Evolutionary conservation across 1,284 basidiomycete genomes (phyloP).

Genomic region (Hypsizygus ulmarius): DNA sequence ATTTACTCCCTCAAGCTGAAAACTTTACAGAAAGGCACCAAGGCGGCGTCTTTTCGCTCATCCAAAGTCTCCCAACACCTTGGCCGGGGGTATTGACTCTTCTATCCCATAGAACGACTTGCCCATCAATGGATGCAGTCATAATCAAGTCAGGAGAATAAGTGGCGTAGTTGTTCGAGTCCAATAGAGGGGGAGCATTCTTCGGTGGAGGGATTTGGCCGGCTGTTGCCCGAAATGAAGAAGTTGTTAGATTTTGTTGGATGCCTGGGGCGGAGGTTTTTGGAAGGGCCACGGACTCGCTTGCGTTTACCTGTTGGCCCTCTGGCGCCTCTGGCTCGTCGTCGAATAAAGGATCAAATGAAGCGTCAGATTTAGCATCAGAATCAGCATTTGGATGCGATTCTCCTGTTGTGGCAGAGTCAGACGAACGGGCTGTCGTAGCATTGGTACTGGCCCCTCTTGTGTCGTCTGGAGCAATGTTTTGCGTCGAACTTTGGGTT

Average conservation of each 20-base stretch:
- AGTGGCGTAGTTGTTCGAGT: slow-evolving; percentile 53
- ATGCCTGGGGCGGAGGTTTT: background rate
- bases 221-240: slow-evolving; percentile 24
- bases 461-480: background rate
- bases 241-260: slow-evolving; percentile 23
- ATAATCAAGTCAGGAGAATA: slow-evolving; percentile 86
- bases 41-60: slow-evolving; percentile 89
- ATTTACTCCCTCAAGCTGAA: slow-evolving; percentile 5
- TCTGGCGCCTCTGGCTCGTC: slow-evolving; percentile 52
- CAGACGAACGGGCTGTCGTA: slow-evolving; percentile 14
- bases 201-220: slow-evolving; percentile 53
- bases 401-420: slow-evolving; percentile 7
- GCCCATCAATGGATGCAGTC: slow-evolving; percentile 90
- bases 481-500: slow-evolving; percentile 9
- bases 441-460: background rate
- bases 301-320: slow-evolving; percentile 21
- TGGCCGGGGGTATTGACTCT: slow-evolving; percentile 61
- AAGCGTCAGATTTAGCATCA: slow-evolving; percentile 72
- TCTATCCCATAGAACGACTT: slow-evolving; percentile 90
- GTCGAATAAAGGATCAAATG: slow-evolving; percentile 80
- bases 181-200: slow-evolving; percentile 70
- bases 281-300: background rate
- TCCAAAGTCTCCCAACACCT: slow-evolving; percentile 81
- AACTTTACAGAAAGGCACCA: slow-evolving; percentile 88
- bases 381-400: slow-evolving; percentile 31